Base-by-base conservation (phyloP, 1,284 basidiomycete species). In the Fomitopsis palustris region DNA sequence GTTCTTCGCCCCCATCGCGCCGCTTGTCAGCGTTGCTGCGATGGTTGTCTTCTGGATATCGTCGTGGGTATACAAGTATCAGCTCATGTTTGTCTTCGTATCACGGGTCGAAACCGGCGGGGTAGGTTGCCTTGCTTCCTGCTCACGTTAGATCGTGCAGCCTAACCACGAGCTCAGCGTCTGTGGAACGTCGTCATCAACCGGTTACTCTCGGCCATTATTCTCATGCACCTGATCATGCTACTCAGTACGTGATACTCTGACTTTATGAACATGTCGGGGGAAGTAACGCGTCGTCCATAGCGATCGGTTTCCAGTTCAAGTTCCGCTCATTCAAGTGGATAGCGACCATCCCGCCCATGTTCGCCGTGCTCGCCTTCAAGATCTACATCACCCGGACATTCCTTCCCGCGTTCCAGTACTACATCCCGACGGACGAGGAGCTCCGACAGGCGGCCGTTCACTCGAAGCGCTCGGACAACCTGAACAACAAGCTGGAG, bases 141-240 rank as follows among this genome's bases (percentile, higher is more conserved):
- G 4, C 14, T 16, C 9, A 35, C 7, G 9, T 42, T n/a, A 38
- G 6, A 29, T 2, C 19, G 49, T 43, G 45, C 35, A 29, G 25
- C 25, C 45, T 21, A 10, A 45, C 21, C 39, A 27, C 56, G 17
- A 55, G 7, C 52, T 37, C 62, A 92, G 91, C 90, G 95, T 10
- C 79, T 96, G 64, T 98, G 95, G 95, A 96, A 96, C 69, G 88
- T 95, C 21, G 83, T 92, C 54, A 81, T 93, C 74, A 98, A 98
- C 72, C 87, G 95, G 55, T 75, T 97, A 23, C 75, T 96, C 23
- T 79, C 84, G 53, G 86, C 83, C 31, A 80, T 90, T 6, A 71
- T 95, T 27, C 74, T 96, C 64, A 94, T 95, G 92, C 92, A 95
- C 69, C 72, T 86, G 38, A 76, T 96, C 57, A 92, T 96, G 90